Base-by-base conservation (phyloP, 2,329 filamentous ascomycete species). In the Didymella arachidicola region DNA sequence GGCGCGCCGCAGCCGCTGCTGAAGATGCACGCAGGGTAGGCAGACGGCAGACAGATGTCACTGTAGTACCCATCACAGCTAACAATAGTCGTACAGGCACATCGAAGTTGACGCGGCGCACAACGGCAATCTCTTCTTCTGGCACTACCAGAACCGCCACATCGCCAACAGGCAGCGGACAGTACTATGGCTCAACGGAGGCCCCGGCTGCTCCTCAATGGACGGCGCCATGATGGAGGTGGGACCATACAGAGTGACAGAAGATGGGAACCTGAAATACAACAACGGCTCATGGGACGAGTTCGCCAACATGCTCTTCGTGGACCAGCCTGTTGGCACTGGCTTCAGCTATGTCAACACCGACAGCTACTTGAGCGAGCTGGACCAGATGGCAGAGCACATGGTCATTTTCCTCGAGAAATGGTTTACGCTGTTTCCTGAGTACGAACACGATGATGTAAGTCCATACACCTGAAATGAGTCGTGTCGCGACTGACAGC, bases 261-360 rank as follows among this genome's bases (percentile, higher is more conserved):
- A 94, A 65, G 86, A 90, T 30, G 78, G 84, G 78, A 83, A 89
- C 71, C 80, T 99, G 57, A 82, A 82, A 57, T 88, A 92, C 75
- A 97, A 97, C 76, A 89, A 96, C 54, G 95, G 95, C n/a, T 93
- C 93, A 1, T 99, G 96, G 96, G 90, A 97, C 77, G 94, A 99
- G 80, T 99, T 98, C 72, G 92, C 95, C 64, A 99, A 99, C 72
- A 79, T 99, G 50, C 86, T 99, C 59, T 99, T 99, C 73, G 92
- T 99, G 60, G 95, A 99, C 74, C 96, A 98, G 74, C 95, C 95
- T 0, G 93, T 98, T 34, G 96, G 95, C 12, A 97, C 94, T 1
- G 95, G 95, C 2, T 99, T 91, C 81, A 99, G 95, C 79, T 98
- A 95, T 73, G 93, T 93, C 72, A 90, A 97, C 72, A 95, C 92